Conservation (phyloP, 2,329 filamentous ascomycete species). For the Plenodomus lindquistii region DNA sequence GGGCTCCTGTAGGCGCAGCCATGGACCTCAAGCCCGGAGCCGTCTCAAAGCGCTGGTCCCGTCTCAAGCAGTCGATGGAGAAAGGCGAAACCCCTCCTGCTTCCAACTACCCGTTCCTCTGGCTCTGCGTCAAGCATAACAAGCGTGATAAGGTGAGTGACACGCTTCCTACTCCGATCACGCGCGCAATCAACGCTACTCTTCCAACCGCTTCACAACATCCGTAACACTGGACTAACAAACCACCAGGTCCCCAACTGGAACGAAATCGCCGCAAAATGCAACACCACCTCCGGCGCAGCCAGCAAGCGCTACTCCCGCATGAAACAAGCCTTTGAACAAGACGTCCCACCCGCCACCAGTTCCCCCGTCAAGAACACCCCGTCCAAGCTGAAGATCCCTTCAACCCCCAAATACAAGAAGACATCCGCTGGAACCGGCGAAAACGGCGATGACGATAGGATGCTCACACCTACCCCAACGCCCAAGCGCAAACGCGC, state of each 20-base stretch:
- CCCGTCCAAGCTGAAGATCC: constrained; percentile 1
- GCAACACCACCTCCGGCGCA: constrained; percentile 34
- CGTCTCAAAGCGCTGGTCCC: constrained; percentile 38
- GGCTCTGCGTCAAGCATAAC: constrained; percentile 35
- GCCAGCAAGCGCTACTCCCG: constrained; percentile 39
- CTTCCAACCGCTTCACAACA: not conserved
- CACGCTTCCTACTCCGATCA: not conserved
- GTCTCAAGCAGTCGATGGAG: constrained; percentile 33
- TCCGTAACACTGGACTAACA: not conserved
- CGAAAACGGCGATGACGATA: constrained; percentile 1
- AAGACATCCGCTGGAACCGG: constrained; percentile 7
- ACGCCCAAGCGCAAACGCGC: constrained; percentile 28
- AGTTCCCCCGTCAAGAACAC: constrained; percentile 3
- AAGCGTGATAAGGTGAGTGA: constrained; percentile 24
- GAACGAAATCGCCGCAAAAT: constrained; percentile 30
- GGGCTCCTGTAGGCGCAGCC: constrained; percentile 23
- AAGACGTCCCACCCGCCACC: constrained; percentile 10
- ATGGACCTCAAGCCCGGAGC: constrained; percentile 34
- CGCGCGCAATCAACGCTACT: not conserved
- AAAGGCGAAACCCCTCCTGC: constrained; percentile 17
- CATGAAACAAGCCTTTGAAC: constrained; percentile 37
- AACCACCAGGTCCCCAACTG: constrained; percentile 26
- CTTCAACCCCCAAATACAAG: not conserved
- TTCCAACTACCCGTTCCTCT: constrained; percentile 29
- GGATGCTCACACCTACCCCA: not conserved